phyloP scores from a whole-genome alignment of 768 basidiomycete species.

The Panellus pusillus region DNA sequence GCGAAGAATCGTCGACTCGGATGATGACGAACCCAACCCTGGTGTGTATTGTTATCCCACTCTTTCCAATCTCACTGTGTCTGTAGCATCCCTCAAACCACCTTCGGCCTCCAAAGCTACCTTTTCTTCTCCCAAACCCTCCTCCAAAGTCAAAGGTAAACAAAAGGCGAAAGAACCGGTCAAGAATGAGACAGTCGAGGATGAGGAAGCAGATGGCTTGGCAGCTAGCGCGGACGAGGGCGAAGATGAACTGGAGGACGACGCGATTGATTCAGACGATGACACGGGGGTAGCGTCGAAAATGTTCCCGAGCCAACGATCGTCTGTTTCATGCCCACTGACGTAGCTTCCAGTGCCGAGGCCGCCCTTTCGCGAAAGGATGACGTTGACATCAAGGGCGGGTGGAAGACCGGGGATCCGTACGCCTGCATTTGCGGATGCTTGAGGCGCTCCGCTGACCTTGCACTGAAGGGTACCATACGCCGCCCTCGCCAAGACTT shows the following conservation, averaged over 20 bases:
- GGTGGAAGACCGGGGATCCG: slow-evolving; percentile 86
- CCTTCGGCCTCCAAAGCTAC: slow-evolving; percentile 2
- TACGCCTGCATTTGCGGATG: slow-evolving; percentile 39
- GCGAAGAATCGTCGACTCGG: slow-evolving; percentile 53
- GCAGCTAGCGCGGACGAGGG: slow-evolving; percentile 35
- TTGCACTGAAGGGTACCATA: slow-evolving; percentile 76
- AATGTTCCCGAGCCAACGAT: slow-evolving; percentile 43
- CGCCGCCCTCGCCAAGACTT: slow-evolving; percentile 85
- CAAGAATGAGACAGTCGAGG: slow-evolving; percentile 31
- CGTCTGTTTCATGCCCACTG: slow-evolving; percentile 2
- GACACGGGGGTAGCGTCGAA: slow-evolving; percentile 56
- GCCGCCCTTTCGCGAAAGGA: slow-evolving; percentile 56
- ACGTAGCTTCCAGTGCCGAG: slow-evolving; percentile 53
- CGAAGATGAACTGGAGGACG: slow-evolving; percentile 39
- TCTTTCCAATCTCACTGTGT: neutral
- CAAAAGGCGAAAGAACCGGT: slow-evolving; percentile 22
- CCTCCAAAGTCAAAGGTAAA: slow-evolving; percentile 8
- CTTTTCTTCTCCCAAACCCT: slow-evolving; percentile 9
- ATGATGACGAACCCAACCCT: slow-evolving; percentile 32
- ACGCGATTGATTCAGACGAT: slow-evolving; percentile 43
- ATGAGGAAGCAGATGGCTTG: slow-evolving; percentile 26
- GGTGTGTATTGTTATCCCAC: slow-evolving; percentile 1
- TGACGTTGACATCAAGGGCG: slow-evolving; percentile 76
- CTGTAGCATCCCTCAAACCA: slow-evolving; percentile 1
- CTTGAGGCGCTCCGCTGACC: neutral